Evolutionary conservation across 2,329 filamentous ascomycete genomes (phyloP), one percentile per base, ranked within the genome.

Genomic region (Pseudonectria foliicola): DNA sequence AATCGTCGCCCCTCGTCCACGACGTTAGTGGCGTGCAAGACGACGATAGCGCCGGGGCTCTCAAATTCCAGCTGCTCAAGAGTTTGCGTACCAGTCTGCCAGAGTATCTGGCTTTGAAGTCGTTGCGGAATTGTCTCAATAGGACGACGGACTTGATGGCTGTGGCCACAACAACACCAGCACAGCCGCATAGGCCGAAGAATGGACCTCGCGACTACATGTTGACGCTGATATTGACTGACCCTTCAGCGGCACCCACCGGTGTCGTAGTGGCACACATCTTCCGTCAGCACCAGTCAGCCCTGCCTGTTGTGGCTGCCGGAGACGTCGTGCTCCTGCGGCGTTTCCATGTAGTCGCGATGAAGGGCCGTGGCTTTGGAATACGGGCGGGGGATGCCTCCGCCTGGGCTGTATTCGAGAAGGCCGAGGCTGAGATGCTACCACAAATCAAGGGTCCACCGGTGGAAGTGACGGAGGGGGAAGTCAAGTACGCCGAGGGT

Each of bases 341-440:
- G 15, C 64, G 67, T 31, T 75, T 82, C 43, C 63, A 65, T 18
- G 70, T 78, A 11, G 61, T 69, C 27, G 62, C 74, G 3, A 56
- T 79, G 33, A 68, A 70, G 38, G 64, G 63, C 29, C 70, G 70
- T 34, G 75, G 71, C 2, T 78, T 74, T 42, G 75, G 73, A 1
- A 57, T 80, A 32, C 61, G 67, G 31, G 67, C 66, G n/a, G 66
- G 62, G n/a, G 71, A 73, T 29, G 62, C 60, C 24, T 79, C 74
- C 12, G 70, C 72, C 35, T 82, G 78, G 73, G 77, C 73, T 2
- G 73, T 82, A 3, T 80, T 76, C 42, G 73, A 77, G 45, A 56
- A 59, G 26, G 56, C 56, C 3, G 56, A 60, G 29, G 50, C 53
- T 34, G 53, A 60, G 37, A 51, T 53, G 49, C 56, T 67, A 28